Percentiles rank a stretch among this genome's conserved stretches.
Evolutionary conservation across 2,329 filamentous ascomycete species (phyloP).

Genomic region (Fusarium pininemorale): DNA sequence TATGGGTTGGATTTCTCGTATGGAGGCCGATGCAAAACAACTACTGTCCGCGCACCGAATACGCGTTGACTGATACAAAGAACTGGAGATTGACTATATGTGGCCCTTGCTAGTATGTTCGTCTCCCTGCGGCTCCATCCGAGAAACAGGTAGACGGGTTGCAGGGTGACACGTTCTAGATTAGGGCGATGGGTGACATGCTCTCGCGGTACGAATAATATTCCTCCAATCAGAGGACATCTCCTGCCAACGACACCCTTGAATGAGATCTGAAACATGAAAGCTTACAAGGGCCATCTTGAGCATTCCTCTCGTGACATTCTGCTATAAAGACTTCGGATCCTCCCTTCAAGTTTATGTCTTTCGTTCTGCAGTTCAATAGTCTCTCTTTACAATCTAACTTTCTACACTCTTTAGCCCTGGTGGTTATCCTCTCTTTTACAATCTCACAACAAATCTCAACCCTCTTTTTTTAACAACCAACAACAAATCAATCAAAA

Average conservation of each 20-base stretch:
- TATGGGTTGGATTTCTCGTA: neutral
- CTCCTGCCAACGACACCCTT: neutral
- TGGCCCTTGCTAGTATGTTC: neutral
- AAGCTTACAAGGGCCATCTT: neutral
- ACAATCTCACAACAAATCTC: neutral
- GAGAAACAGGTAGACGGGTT: neutral
- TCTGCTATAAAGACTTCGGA: conserved; percentile 6
- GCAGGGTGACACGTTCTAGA: neutral
- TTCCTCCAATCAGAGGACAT: conserved; percentile 16
- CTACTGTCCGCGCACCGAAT: neutral
- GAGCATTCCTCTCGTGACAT: neutral
- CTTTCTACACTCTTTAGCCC: conserved; percentile 33
- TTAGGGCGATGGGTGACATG: neutral
- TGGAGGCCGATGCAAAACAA: neutral
- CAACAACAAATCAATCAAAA: conserved; percentile 13
- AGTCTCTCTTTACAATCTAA: conserved; percentile 20
- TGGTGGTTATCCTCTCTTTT: conserved; percentile 40
- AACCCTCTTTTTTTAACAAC: neutral
- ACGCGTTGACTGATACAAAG: neutral
- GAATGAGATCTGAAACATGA: conserved; percentile 23
- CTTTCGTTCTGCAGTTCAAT: neutral
- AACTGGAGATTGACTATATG: too few relatives aligned
- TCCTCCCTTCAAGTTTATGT: neutral
- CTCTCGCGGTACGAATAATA: neutral
- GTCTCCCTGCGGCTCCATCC: neutral